phyloP scores from a whole-genome alignment of 495 filamentous ascomycete genomes.

The Neurospora tetrasperma region DNA sequence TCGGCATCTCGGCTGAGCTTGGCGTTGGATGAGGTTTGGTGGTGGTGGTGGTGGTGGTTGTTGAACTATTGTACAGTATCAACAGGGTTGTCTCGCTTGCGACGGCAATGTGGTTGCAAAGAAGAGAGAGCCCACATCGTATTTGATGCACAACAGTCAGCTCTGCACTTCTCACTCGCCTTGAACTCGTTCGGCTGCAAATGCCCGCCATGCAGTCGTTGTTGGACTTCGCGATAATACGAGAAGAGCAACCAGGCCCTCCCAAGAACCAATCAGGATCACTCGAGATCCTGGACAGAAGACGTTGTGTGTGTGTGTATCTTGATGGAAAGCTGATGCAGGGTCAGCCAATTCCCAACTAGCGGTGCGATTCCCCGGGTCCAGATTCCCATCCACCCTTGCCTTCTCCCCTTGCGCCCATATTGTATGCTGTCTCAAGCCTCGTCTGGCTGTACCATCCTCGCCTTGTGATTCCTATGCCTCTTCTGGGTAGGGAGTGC shows the following conservation, averaged over 20 bases:
- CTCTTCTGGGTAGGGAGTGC: no score
- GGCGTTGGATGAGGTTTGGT: not conserved
- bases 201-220: not conserved
- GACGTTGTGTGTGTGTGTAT: not conserved
- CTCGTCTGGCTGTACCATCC: not conserved
- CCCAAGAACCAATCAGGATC: not conserved
- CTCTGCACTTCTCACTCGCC: not conserved
- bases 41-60: not conserved
- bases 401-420: not conserved
- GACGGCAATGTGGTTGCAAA: not conserved
- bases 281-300: not conserved
- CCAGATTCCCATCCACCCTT: not conserved
- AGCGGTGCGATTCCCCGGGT: not conserved
- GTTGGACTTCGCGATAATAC: not conserved
- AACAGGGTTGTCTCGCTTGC: not conserved
- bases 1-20: not conserved
- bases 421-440: not conserved
- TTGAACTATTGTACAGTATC: not conserved
- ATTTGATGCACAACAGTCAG: not conserved
- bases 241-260: not conserved
- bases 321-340: not conserved
- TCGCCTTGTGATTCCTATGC: not conserved
- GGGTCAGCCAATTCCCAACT: not conserved
- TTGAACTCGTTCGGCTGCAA: not conserved
- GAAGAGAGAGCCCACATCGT: not conserved